A percentile compares a stretch with the other conserved stretches of the same genome.
Evolutionary conservation across 257 asterid species (phyloP).

Genomic region (Fraxinus cuspidata): DNA sequence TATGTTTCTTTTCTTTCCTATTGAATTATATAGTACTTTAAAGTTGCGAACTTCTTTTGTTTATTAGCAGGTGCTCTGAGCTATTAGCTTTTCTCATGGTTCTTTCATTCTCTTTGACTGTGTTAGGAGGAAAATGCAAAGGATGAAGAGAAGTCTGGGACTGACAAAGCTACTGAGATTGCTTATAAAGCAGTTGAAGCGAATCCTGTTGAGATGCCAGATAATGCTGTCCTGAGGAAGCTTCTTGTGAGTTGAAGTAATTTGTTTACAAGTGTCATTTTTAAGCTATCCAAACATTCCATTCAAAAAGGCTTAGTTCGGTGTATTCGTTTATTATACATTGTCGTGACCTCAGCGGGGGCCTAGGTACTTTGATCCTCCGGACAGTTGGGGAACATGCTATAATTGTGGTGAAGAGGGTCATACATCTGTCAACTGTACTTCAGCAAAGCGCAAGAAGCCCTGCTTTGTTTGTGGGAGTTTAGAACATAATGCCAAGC

Average conservation of each 20-base stretch:
- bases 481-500: conserved; percentile 79
- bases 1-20: background rate
- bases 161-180: conserved; percentile 38
- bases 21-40: background rate
- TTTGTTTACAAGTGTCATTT: conserved; percentile 37
- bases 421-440: conserved; percentile 72
- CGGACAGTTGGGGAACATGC: conserved; percentile 93
- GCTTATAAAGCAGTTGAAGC: conserved; percentile 41
- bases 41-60: conserved; percentile 1
- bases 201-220: conserved; percentile 45
- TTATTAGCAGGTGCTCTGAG: conserved; percentile 11
- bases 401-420: conserved; percentile 99
- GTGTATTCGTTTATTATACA: conserved; percentile 31
- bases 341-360: conserved; percentile 76
- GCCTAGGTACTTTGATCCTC: conserved; percentile 98
- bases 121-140: conserved; percentile 51
- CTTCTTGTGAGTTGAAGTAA: conserved; percentile 91
- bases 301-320: conserved; percentile 32
- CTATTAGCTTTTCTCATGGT: background rate
- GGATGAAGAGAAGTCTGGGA: conserved; percentile 42
- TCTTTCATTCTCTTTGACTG: conserved; percentile 7
- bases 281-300: conserved; percentile 28
- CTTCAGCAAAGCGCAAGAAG: conserved; percentile 76
- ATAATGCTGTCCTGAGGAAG: conserved; percentile 70
- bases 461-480: conserved; percentile 98